Evolutionary conservation across 331 rosid genomes (phyloP), one percentile per base, ranked within the genome.

Genomic region (Quercus tomentella): DNA sequence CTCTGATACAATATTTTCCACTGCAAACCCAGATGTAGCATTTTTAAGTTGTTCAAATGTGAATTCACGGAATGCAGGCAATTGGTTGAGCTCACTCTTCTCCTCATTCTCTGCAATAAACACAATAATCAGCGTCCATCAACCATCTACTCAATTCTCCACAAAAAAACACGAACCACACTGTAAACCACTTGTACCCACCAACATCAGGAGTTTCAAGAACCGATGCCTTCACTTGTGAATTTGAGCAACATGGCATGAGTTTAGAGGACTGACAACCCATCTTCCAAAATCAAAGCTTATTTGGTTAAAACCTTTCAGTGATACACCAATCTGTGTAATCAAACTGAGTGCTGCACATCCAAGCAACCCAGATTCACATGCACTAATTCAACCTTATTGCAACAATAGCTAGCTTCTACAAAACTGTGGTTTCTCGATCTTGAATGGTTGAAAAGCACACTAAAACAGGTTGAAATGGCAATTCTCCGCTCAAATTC

Each of bases 11-110:
- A 91, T 93, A 76, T 93, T 89, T 84, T 93, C 97, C 45, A 91
- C 94, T 25, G 97, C 93, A 84, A 93, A 93, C 74, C 97, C 92
- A 74, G 97, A 93, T 56, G 97, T 93, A 4, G 97, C 94, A 70
- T 89, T 93, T 84, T 87, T 91, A 5, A 93, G 97, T 58, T 91
- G 97, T 84, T 87, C 97, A 0, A 91, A 82, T 4, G 94, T 87
- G 85, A 88, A 91, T 79, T 93, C 97, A 21, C 84, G 80, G 74
- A 93, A 93, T 58, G 60, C 67, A 55, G 89, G 87, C 84, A 89
- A 80, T 82, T 88, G 72, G 75, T 82, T 86, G 23, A 76, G 83
- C 86, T 91, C 93, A 30, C 77, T 78, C 76, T 69, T 84, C 78
- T 91, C 92, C 83, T 88, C 97, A 70, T 84, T 82, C 77, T 89